Evolutionary conservation across 768 basidiomycete genomes (phyloP).

Genomic region (Hypholoma fasciculare): DNA sequence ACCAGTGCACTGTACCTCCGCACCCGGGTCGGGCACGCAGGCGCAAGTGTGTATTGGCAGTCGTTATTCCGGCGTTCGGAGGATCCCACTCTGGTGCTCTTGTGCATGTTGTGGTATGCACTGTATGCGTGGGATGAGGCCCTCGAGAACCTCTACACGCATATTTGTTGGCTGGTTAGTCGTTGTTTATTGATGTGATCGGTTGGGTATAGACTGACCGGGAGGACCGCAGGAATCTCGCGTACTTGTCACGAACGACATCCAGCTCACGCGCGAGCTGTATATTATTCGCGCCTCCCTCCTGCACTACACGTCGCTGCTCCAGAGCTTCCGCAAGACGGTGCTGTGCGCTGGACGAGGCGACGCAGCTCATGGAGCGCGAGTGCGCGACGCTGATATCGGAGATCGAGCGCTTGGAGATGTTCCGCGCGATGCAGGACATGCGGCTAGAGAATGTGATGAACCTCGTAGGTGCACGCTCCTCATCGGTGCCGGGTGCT

Average conservation of each 20-base stretch:
- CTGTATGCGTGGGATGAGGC: conserved; percentile 63
- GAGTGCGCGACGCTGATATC: conserved; percentile 49
- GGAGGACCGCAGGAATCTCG: conserved; percentile 13
- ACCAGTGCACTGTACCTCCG: conserved; percentile 40
- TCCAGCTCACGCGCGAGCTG: conserved; percentile 45
- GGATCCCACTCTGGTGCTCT: conserved; percentile 54
- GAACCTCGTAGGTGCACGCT: conserved; percentile 33
- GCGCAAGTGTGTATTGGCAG: conserved; percentile 46
- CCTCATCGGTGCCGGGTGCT: neutral
- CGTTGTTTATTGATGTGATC: neutral
- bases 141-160: conserved; percentile 48
- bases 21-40: conserved; percentile 39
- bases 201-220: neutral
- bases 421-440: conserved; percentile 40
- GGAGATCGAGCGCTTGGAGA: conserved; percentile 52
- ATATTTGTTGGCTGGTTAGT: conserved; percentile 49
- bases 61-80: conserved; percentile 35
- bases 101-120: conserved; percentile 56
- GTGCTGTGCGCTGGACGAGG: conserved; percentile 31
- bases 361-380: conserved; percentile 31
- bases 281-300: conserved; percentile 56
- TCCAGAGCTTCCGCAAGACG: conserved; percentile 50
- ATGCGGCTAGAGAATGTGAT: conserved; percentile 48
- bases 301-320: conserved; percentile 52
- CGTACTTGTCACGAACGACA: conserved; percentile 21